Evolutionary conservation across 2,329 filamentous ascomycete species (phyloP).

Genomic region (Dichotomopilus funicola): DNA sequence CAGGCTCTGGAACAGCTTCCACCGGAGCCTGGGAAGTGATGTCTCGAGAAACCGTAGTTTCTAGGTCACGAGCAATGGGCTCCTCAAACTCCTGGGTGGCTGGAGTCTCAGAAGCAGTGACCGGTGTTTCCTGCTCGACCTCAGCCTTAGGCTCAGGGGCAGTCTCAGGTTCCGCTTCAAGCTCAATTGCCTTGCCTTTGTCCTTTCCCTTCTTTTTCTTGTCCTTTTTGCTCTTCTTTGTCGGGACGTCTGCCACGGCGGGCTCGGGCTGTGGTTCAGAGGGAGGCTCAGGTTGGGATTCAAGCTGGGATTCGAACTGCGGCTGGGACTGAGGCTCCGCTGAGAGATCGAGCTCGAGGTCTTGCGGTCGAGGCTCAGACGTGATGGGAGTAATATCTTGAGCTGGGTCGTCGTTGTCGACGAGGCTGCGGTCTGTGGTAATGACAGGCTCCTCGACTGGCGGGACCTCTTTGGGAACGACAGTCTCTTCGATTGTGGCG

Average conservation of each 20-base stretch:
- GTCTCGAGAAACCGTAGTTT: neutral
- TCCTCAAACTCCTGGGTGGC: neutral
- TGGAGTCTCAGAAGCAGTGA: neutral
- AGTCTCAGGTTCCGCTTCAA: neutral
- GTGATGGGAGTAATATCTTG: neutral
- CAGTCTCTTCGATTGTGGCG: neutral
- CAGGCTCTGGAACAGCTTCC: too few species aligned
- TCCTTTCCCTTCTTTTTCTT: slow-evolving; percentile 25
- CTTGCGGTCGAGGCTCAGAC: neutral
- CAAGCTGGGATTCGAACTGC: neutral
- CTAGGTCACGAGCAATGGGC: neutral
- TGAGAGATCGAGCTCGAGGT: neutral
- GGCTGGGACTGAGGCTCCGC: neutral
- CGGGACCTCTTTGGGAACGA: neutral
- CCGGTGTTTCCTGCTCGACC: too few species aligned
- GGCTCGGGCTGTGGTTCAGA: neutral
- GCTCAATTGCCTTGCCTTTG: slow-evolving; percentile 4
- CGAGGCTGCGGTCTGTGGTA: neutral
- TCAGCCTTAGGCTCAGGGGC: neutral
- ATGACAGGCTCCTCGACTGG: neutral
- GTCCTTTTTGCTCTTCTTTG: slow-evolving; percentile 30
- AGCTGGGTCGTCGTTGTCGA: neutral
- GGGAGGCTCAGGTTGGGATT: neutral
- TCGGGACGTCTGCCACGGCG: slow-evolving; percentile 1
- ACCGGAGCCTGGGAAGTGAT: too few species aligned